Conservation (phyloP, 2,329 filamentous ascomycete species). For the Trichoderma aggressivum region DNA sequence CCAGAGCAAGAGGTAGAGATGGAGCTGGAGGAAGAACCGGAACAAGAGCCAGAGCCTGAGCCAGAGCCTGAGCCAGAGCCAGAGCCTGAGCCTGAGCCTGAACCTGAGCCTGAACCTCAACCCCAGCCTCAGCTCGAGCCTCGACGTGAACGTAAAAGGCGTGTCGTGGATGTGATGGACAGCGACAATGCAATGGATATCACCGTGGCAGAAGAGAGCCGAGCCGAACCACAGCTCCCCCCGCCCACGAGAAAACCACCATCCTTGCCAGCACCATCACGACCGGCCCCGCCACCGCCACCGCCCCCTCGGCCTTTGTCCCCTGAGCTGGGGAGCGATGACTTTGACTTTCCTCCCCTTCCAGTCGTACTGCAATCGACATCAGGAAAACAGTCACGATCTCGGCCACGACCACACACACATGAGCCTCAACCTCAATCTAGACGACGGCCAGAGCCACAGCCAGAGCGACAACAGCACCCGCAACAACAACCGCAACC, state of each 20-base stretch:
- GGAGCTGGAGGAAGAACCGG: background rate
- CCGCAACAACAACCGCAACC: background rate
- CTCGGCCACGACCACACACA: background rate
- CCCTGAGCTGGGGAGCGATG: conserved; percentile 13
- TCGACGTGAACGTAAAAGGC: background rate
- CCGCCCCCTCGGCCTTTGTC: background rate
- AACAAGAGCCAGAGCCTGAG: background rate
- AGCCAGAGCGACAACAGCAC: background rate
- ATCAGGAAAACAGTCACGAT: background rate
- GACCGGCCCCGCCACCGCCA: background rate
- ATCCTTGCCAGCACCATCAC: background rate
- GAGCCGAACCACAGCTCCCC: background rate
- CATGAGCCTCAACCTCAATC: background rate
- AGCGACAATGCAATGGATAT: conserved; percentile 4
- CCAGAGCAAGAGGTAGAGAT: background rate
- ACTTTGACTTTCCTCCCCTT: background rate
- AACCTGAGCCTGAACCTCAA: too few relatives aligned
- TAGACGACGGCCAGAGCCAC: background rate
- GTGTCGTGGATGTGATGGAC: background rate
- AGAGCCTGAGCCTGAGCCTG: background rate
- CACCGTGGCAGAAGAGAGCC: background rate
- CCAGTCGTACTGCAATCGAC: background rate
- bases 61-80: background rate
- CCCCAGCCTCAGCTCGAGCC: too few relatives aligned
- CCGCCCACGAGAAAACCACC: background rate